These are phyloP conservation scores for Coriolopsis trogii DNA, from an alignment of 1,284 basidiomycete genomes.

Conservation along the genomic window DNA sequence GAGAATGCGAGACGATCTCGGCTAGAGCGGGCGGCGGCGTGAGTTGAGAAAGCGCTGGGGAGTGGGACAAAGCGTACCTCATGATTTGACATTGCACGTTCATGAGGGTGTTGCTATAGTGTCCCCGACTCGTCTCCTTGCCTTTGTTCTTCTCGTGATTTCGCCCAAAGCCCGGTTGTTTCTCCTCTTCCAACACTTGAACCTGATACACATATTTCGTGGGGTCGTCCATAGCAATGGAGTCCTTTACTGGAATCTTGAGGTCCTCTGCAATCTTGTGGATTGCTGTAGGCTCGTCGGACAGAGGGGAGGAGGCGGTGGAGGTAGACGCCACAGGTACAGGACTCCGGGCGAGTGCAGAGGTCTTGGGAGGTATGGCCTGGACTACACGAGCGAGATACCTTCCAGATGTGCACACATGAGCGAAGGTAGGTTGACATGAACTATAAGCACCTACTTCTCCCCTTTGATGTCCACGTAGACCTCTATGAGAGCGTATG, in stretches of 20 bases:
- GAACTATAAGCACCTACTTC: conserved; percentile 56
- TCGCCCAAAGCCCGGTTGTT: conserved; percentile 63
- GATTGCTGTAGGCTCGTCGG: conserved; percentile 32
- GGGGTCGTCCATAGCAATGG: conserved; percentile 77
- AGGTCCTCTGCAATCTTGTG: conserved; percentile 85
- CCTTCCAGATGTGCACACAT: conserved; percentile 45
- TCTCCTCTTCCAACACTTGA: conserved; percentile 79
- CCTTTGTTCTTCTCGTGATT: conserved; percentile 48
- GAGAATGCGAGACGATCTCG: conserved; percentile 95
- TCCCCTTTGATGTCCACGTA: conserved; percentile 83
- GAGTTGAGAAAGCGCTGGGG: neutral
- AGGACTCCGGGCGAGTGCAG: conserved; percentile 7
- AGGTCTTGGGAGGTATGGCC: conserved; percentile 64
- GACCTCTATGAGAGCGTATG: conserved; percentile 56
- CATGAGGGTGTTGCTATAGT: conserved; percentile 72
- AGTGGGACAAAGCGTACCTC: conserved; percentile 55
- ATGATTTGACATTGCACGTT: conserved; percentile 81
- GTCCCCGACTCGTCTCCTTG: conserved; percentile 49
- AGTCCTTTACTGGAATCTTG: conserved; percentile 72
- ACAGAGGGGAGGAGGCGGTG: conserved; percentile 32
- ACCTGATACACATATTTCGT: conserved; percentile 87
- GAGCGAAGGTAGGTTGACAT: conserved; percentile 21
- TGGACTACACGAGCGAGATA: conserved; percentile 78
- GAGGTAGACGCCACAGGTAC: conserved; percentile 29
- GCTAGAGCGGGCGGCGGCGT: conserved; percentile 43